Evolutionary conservation across 306 rosid species (phyloP).

Genomic region (Trifolium dubium): DNA sequence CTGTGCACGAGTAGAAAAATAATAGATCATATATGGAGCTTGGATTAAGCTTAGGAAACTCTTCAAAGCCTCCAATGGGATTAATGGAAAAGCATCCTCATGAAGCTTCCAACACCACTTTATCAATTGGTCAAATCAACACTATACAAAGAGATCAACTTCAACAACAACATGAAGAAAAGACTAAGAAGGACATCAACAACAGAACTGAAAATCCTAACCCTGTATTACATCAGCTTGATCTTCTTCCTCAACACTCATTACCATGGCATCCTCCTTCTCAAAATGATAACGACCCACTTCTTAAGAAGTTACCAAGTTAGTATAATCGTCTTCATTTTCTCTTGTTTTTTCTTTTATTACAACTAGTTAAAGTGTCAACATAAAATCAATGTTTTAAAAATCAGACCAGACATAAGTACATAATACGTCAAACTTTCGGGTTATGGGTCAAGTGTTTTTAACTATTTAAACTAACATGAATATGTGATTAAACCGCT

Average conservation of each 20-base stretch:
- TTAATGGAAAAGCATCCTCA: constrained; percentile 52
- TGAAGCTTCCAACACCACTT: constrained; percentile 57
- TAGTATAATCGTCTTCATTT: neutral
- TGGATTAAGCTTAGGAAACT: constrained; percentile 80
- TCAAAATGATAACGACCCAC: constrained; percentile 42
- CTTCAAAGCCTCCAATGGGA: constrained; percentile 58
- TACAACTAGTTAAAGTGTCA: neutral
- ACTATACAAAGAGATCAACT: constrained; percentile 21
- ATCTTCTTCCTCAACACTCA: constrained; percentile 67
- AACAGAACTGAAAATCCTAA: constrained; percentile 41
- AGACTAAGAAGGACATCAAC: constrained; percentile 16
- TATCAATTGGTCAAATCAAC: constrained; percentile 55
- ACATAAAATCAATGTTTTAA: neutral
- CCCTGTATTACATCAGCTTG: constrained; percentile 59
- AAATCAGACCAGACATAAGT: neutral
- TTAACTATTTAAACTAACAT: too few relatives aligned
- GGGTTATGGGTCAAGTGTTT: neutral
- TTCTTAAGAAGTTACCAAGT: constrained; percentile 8
- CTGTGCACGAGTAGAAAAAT: constrained; percentile 31
- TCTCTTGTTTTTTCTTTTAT: neutral
- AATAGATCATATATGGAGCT: constrained; percentile 64
- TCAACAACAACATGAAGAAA: constrained; percentile 26
- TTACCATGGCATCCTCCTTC: constrained; percentile 76
- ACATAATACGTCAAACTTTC: too few relatives aligned
- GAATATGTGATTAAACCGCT: too few relatives aligned